A percentile compares a stretch with the other conserved stretches of the same genome.
Evolutionary conservation across 2,329 filamentous ascomycete species (phyloP).

Genomic region (Beauveria sp.): DNA sequence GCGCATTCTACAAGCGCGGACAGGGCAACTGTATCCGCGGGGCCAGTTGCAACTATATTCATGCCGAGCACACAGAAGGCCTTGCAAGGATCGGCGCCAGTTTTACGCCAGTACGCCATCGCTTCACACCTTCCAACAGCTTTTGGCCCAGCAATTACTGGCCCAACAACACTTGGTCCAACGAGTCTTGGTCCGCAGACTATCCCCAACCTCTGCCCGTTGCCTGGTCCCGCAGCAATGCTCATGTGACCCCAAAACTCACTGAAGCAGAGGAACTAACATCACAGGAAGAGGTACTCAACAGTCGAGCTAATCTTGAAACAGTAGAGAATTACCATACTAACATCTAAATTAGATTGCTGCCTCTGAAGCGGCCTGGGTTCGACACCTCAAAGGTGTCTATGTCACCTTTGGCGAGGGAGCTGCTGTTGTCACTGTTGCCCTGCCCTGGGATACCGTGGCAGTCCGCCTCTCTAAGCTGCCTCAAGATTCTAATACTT

Average conservation of each 20-base stretch:
- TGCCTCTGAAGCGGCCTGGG: neutral
- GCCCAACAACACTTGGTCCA: too few relatives aligned
- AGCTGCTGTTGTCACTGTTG: neutral
- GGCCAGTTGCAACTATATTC: neutral
- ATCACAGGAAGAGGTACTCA: neutral
- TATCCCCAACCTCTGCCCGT: neutral
- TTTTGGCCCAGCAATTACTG: neutral
- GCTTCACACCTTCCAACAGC: neutral
- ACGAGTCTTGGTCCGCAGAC: neutral
- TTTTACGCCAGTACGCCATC: neutral
- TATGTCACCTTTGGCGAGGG: slow-evolving; percentile 7
- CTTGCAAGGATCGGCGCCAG: neutral
- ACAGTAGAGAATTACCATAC: neutral
- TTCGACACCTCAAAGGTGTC: slow-evolving; percentile 3
- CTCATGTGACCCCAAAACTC: neutral
- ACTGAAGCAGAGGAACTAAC: neutral
- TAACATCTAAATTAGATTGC: neutral
- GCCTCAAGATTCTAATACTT: neutral
- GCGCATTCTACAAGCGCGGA: neutral
- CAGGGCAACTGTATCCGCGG: neutral
- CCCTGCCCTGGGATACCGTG: neutral
- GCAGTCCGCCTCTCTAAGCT: neutral
- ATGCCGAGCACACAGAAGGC: neutral
- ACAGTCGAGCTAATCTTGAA: neutral
- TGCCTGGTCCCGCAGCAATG: neutral